These are phyloP conservation scores for Claviceps sp. DNA, from an alignment of 2,329 filamentous ascomycete species.

Conservation along the genomic window DNA sequence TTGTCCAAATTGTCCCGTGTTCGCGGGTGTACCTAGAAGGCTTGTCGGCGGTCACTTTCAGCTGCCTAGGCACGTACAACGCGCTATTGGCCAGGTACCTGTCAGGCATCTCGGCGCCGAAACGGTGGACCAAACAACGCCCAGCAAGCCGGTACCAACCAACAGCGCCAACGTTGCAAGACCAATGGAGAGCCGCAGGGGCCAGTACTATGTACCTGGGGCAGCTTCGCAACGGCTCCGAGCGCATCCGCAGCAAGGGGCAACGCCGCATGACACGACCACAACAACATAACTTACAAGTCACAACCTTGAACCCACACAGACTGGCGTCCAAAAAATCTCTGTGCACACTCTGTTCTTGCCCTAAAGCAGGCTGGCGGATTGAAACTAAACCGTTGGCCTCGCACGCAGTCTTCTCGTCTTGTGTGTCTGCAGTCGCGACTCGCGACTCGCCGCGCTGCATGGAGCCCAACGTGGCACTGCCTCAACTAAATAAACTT, in stretches of 20 bases:
- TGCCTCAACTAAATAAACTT: background rate
- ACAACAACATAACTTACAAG: too few relatives aligned
- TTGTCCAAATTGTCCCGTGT: too few relatives aligned
- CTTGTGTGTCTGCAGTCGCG: background rate
- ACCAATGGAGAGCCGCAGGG: background rate
- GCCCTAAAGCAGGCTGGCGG: background rate
- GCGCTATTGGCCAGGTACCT: constrained; percentile 19
- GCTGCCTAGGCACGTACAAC: constrained; percentile 12
- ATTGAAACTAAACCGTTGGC: background rate
- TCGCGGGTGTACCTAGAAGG: background rate
- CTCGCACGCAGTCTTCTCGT: background rate
- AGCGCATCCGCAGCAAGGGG: too few relatives aligned
- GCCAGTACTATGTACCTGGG: too few relatives aligned
- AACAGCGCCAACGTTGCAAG: background rate
- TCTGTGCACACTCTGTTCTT: background rate
- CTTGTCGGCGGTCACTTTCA: background rate
- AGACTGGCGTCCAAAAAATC: too few relatives aligned
- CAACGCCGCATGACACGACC: too few relatives aligned
- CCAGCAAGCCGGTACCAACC: background rate
- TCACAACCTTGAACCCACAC: too few relatives aligned
- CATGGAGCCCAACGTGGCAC: constrained; percentile 3
- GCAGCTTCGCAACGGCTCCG: too few relatives aligned
- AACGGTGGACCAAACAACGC: background rate
- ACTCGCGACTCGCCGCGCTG: background rate
- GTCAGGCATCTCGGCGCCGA: constrained; percentile 1